Conservation (phyloP, 345 rosid species). For the Acer yangbiense region DNA sequence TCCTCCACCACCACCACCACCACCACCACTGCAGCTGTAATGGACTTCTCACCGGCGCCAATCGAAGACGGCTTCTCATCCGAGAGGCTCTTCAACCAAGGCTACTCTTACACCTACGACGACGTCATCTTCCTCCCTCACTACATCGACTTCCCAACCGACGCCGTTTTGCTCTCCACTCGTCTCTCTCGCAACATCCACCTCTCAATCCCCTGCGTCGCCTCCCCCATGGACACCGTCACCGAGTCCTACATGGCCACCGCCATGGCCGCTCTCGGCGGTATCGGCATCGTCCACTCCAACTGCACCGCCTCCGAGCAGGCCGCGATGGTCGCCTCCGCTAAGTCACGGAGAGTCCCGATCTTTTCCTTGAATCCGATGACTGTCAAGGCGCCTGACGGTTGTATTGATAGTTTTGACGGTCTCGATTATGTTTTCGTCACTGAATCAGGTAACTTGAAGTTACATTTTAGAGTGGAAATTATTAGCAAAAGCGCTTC, state of each 20-base stretch:
- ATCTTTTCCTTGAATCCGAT: constrained; percentile 46
- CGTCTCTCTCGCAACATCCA: constrained; percentile 64
- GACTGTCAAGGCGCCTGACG: constrained; percentile 45
- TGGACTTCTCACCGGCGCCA: constrained; percentile 20
- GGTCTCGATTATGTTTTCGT: constrained; percentile 32
- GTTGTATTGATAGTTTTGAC: constrained; percentile 37
- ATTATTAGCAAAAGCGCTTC: background rate
- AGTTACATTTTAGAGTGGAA: background rate
- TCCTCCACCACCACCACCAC: background rate
- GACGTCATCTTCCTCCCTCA: constrained; percentile 92
- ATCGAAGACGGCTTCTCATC: constrained; percentile 73
- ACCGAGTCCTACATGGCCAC: constrained; percentile 89
- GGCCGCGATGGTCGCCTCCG: constrained; percentile 60
- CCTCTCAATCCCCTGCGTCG: constrained; percentile 78
- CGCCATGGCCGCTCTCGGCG: constrained; percentile 83
- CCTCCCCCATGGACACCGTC: constrained; percentile 98
- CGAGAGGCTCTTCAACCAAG: constrained; percentile 64
- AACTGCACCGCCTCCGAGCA: constrained; percentile 64
- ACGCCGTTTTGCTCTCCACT: constrained; percentile 76
- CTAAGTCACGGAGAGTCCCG: constrained; percentile 72
- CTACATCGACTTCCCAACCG: constrained; percentile 87
- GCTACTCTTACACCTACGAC: constrained; percentile 88
- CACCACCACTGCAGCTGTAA: background rate
- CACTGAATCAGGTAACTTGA: constrained; percentile 38
- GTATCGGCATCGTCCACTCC: constrained; percentile 78